Conservation (phyloP, 495 filamentous ascomycete genomes). For the Delitschia confertaspora region DNA sequence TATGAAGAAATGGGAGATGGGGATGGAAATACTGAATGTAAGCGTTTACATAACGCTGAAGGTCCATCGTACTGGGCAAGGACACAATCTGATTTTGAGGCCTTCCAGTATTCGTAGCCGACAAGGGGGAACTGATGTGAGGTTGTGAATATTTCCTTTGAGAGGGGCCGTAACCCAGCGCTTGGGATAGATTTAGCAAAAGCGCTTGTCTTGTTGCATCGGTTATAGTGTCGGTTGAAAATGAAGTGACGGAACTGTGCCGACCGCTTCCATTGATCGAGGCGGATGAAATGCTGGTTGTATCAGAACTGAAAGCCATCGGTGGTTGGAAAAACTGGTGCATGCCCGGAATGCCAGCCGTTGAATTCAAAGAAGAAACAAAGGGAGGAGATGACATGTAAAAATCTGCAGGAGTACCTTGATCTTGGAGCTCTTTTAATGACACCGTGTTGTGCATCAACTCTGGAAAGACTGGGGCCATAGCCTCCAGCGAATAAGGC, state of each 20-base stretch:
- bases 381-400: slow-evolving; percentile 31
- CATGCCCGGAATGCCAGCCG: slow-evolving; percentile 30
- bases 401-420: slow-evolving; percentile 24
- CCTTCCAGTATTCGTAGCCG: slow-evolving; percentile 41
- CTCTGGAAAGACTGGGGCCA: slow-evolving; percentile 34
- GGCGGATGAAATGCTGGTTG: slow-evolving; percentile 46
- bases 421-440: slow-evolving; percentile 27
- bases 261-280: slow-evolving; percentile 56
- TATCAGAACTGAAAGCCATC: slow-evolving; percentile 50
- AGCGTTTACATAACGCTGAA: slow-evolving; percentile 83
- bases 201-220: slow-evolving; percentile 87
- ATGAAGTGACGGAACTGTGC: slow-evolving; percentile 55
- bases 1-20: slow-evolving; percentile 86
- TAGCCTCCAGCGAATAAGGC: slow-evolving; percentile 51
- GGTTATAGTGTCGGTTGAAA: slow-evolving; percentile 74
- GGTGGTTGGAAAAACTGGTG: slow-evolving; percentile 43
- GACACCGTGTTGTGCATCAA: slow-evolving; percentile 27
- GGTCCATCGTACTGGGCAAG: slow-evolving; percentile 79
- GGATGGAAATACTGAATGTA: slow-evolving; percentile 95
- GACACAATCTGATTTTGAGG: slow-evolving; percentile 33
- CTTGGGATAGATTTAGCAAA: slow-evolving; percentile 70
- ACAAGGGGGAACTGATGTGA: slow-evolving; percentile 55
- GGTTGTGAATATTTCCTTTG: slow-evolving; percentile 72
- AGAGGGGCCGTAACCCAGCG: slow-evolving; percentile 52
- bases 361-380: slow-evolving; percentile 19